Conservation (phyloP, 495 filamentous ascomycete species). For the Talaromyces thailandensis region DNA sequence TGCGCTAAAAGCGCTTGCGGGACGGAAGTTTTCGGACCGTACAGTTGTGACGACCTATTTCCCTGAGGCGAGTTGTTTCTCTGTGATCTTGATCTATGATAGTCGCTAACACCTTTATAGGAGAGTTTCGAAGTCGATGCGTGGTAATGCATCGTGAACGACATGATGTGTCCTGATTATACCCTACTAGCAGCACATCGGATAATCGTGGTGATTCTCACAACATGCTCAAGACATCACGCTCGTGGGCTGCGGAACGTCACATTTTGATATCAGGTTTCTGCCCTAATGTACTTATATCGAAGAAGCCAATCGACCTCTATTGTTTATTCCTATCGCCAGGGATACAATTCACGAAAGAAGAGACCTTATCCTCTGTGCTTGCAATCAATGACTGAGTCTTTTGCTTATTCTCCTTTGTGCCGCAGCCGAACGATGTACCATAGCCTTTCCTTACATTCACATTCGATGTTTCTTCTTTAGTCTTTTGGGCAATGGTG, state of each 20-base stretch:
- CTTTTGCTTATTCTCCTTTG: neutral
- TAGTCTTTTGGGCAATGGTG: neutral
- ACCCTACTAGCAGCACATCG: neutral
- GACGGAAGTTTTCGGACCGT: slow-evolving; percentile 87
- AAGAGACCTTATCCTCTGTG: neutral
- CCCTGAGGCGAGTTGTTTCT: slow-evolving; percentile 55
- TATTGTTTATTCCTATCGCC: neutral
- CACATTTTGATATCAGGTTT: neutral
- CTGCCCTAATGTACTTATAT: neutral
- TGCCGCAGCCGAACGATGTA: neutral
- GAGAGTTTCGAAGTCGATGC: slow-evolving; percentile 73
- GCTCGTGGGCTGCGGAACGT: neutral
- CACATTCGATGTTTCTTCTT: neutral
- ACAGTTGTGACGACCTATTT: slow-evolving; percentile 97
- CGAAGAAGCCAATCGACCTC: neutral
- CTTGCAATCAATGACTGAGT: neutral
- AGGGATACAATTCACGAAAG: neutral
- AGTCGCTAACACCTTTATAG: slow-evolving; percentile 26
- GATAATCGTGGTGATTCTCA: neutral
- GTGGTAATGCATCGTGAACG: slow-evolving; percentile 43
- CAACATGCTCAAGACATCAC: neutral
- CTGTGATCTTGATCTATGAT: neutral
- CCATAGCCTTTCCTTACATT: neutral
- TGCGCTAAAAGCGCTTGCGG: slow-evolving; percentile 78
- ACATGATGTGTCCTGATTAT: neutral